Conservation (phyloP, 2,329 filamentous ascomycete genomes). For the Claviceps pazoutovae region DNA sequence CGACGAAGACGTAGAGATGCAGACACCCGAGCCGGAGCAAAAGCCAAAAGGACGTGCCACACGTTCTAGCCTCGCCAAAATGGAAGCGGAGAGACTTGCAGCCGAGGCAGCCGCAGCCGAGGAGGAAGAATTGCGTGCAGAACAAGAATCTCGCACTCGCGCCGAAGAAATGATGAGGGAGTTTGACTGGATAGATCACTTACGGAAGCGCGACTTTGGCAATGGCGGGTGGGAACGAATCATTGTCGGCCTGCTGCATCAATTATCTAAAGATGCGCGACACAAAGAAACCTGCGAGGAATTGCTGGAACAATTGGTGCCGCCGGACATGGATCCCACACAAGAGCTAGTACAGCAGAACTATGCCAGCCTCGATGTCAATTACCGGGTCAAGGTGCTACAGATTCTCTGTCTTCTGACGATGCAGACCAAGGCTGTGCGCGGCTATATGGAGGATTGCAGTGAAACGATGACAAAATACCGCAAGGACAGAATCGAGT, state of each 20-base stretch:
- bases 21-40: slow-evolving; percentile 57
- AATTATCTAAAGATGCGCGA: slow-evolving; percentile 63
- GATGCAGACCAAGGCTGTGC: slow-evolving; percentile 71
- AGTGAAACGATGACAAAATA: slow-evolving; percentile 89
- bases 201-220: slow-evolving; percentile 71
- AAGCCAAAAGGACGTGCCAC: slow-evolving; percentile 59
- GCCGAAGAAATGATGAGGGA: slow-evolving; percentile 62
- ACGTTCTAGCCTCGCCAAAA: slow-evolving; percentile 71
- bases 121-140: slow-evolving; percentile 29
- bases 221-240: slow-evolving; percentile 88
- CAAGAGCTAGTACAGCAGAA: slow-evolving; percentile 57
- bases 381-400: slow-evolving; percentile 64
- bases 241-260: slow-evolving; percentile 72
- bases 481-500: slow-evolving; percentile 90
- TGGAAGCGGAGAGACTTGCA: slow-evolving; percentile 56
- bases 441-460: slow-evolving; percentile 82
- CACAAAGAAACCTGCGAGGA: slow-evolving; percentile 62
- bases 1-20: slow-evolving; percentile 37
- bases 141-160: slow-evolving; percentile 44
- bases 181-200: slow-evolving; percentile 74
- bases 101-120: slow-evolving; percentile 43
- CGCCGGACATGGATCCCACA: slow-evolving; percentile 60
- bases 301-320: slow-evolving; percentile 68
- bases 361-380: slow-evolving; percentile 68
- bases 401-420: slow-evolving; percentile 80